Percentiles rank a stretch among this genome's conserved stretches.
phyloP scores from a whole-genome alignment of 257 asterid species.

The Solanum pimpinellifolium region DNA sequence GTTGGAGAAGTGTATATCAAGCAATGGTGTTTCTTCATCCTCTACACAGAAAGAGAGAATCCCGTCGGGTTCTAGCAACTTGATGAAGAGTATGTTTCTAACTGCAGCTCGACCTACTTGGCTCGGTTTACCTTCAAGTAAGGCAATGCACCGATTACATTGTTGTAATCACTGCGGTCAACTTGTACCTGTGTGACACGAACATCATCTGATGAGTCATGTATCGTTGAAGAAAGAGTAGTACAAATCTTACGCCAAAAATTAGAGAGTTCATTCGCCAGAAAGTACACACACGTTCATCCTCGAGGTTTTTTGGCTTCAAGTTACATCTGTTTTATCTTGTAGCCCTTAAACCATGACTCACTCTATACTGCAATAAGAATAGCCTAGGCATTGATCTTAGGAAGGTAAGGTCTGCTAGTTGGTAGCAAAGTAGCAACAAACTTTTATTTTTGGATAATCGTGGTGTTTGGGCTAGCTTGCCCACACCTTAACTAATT shows the following conservation, averaged over 20 bases:
- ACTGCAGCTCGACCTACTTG: slow-evolving; percentile 15
- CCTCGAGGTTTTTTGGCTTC: neutral
- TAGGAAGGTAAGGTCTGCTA: neutral
- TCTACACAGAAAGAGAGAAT: neutral
- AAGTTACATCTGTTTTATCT: neutral
- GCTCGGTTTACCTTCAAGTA: slow-evolving; percentile 82
- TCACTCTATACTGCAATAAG: neutral
- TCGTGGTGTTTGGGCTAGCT: neutral
- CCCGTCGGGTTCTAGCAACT: neutral
- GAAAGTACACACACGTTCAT: neutral
- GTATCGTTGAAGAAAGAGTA: neutral
- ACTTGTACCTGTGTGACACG: slow-evolving; percentile 58
- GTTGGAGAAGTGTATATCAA: neutral
- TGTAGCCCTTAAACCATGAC: neutral
- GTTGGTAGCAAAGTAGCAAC: neutral
- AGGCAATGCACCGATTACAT: slow-evolving; percentile 91
- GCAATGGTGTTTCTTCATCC: neutral
- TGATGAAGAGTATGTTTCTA: neutral
- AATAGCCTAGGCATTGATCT: neutral
- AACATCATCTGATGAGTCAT: neutral
- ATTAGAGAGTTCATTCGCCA: neutral
- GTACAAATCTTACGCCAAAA: neutral
- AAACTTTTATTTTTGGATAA: neutral
- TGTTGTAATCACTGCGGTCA: slow-evolving; percentile 81
- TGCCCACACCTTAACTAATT: neutral